phyloP scores from a whole-genome alignment of 116 monocot genomes.

The Dioscorea cayenensis region DNA sequence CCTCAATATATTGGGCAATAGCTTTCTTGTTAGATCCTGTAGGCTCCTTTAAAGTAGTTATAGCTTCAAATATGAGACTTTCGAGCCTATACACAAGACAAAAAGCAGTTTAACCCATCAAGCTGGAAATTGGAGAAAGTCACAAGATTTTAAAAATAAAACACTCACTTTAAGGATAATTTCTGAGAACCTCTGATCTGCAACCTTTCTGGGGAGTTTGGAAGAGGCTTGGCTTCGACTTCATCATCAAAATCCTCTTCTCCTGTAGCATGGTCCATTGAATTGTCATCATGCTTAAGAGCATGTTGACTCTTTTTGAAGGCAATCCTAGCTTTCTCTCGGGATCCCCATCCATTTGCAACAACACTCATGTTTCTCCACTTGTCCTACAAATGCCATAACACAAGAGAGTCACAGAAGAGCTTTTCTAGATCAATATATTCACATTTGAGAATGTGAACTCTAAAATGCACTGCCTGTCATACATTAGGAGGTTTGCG shows the following conservation, averaged over 20 bases:
- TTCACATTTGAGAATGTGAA: background rate
- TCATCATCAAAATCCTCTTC: conserved; percentile 31
- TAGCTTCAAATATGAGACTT: conserved; percentile 64
- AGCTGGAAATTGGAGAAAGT: background rate
- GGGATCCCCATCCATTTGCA: conserved; percentile 63
- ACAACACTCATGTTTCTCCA: conserved; percentile 79
- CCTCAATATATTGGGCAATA: conserved; percentile 67
- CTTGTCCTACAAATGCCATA: conserved; percentile 45
- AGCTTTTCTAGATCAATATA: background rate
- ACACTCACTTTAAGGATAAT: conserved; percentile 28
- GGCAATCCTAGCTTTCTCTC: conserved; percentile 47
- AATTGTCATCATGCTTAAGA: conserved; percentile 32
- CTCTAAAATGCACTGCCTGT: background rate
- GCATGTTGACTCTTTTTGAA: conserved; percentile 34
- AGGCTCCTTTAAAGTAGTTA: conserved; percentile 57
- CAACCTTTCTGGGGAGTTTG: conserved; percentile 13
- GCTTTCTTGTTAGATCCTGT: conserved; percentile 59
- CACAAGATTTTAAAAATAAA: background rate
- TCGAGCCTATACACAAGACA: conserved; percentile 50
- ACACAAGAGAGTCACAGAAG: background rate
- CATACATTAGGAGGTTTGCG: no score
- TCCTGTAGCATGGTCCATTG: conserved; percentile 20
- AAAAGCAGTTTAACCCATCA: background rate
- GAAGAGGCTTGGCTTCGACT: conserved; percentile 50
- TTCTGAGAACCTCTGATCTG: conserved; percentile 26